Evolutionary conservation across 441 rosid genomes (phyloP).

Genomic region (Populus hybrid): DNA sequence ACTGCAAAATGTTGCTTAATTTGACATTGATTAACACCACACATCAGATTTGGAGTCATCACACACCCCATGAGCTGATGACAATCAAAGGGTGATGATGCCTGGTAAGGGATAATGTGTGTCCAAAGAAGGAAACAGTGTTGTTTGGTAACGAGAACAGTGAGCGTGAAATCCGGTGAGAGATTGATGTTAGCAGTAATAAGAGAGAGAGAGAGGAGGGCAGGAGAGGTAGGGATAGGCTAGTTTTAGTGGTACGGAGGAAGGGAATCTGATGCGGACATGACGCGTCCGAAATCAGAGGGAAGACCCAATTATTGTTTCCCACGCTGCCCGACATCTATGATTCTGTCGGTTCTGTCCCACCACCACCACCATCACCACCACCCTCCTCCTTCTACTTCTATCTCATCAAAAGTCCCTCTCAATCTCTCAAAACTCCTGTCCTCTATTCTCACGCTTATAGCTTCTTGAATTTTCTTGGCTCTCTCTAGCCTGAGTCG

Average conservation of each 20-base stretch:
- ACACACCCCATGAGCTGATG: not conserved
- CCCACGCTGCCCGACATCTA: constrained; percentile 63
- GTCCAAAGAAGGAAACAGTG: constrained; percentile 3
- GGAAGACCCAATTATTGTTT: constrained; percentile 48
- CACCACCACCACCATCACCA: constrained; percentile 3
- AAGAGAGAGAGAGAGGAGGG: constrained; percentile 13
- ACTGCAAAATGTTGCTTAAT: not conserved
- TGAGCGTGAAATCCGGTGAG: constrained; percentile 54
- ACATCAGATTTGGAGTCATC: not conserved
- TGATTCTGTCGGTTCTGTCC: constrained; percentile 46
- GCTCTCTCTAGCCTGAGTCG: not conserved
- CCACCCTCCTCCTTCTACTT: not conserved
- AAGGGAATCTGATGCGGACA: constrained; percentile 59
- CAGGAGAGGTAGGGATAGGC: not conserved
- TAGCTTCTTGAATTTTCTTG: not conserved
- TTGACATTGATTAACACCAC: not conserved
- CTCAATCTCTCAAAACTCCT: not conserved
- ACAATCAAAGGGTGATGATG: not conserved
- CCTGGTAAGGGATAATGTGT: not conserved
- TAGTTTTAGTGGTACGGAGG: constrained; percentile 18
- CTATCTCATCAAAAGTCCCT: constrained; percentile 4
- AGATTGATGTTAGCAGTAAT: constrained; percentile 19
- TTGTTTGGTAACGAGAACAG: constrained; percentile 27
- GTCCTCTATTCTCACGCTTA: not conserved
- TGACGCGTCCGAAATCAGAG: constrained; percentile 62